Base-by-base conservation (phyloP, 1,284 basidiomycete genomes). In the Cerrena zonata region DNA sequence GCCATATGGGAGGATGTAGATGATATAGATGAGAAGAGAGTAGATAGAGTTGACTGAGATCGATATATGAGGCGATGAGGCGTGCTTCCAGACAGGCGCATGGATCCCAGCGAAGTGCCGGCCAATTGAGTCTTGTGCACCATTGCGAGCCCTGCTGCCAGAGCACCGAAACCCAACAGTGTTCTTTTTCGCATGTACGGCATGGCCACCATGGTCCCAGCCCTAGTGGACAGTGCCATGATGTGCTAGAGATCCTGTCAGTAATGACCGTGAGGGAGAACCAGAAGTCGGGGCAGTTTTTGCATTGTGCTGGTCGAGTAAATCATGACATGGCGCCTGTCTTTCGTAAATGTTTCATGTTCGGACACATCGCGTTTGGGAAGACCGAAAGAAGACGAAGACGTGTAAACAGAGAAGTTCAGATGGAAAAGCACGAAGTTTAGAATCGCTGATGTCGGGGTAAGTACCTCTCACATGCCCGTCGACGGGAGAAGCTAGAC, bases 1-100 rank as follows among this genome's bases (percentile, higher is more conserved):
- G 68, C 53, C 76, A 82, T 80, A 50, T 53, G 46, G 39, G 55
- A 56, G 52, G 54, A 55, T 47, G 60, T 30, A n/a, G 58, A 50
- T 42, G 58, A 51, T 39, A 52, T 30, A 37, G 56, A 56, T 43
- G 61, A 58, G 53, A 58, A 58, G 26, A 53, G 42, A 34, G 40
- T 40, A 19, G 55, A 56, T 24, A 54, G 48, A 27, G 55, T 54
- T 30, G 53, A 47, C 39, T 54, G 57, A 26, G 51, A 60, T 60
- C 52, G 55, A 58, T 58, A 51, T 23, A 50, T 45, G 30, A 45
- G 34, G 30, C 30, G 30, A 34, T 10, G 42, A 25, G 24, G 23
- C 18, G 25, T 47, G 42, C 13, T 47, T 37, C 18, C 45, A 24
- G 49, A 47, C 48, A 48, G 38, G 49, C 45, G 42, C 30, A 30